Conservation (phyloP, 176 grass and related monocot species). For the Aechmea fasciata region DNA sequence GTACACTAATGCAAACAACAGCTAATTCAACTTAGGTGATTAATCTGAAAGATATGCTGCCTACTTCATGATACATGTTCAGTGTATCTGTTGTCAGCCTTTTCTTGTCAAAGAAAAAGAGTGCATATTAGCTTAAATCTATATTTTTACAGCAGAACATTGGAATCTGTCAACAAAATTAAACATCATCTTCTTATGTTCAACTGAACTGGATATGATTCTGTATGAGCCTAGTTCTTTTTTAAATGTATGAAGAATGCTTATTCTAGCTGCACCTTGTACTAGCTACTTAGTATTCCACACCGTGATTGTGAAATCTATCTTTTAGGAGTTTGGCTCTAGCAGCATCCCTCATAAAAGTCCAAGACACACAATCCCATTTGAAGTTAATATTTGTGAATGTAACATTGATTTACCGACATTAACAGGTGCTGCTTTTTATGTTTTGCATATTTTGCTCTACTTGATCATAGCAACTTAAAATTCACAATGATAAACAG, state of each 20-base stretch:
- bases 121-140: not conserved
- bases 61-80: no score
- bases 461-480: slow-evolving; percentile 1
- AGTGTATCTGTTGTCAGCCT: not conserved
- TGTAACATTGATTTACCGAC: not conserved
- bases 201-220: no score
- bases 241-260: no score
- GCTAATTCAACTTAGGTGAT: no score
- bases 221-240: no score
- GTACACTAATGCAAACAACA: no score
- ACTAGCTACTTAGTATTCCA: no score
- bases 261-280: no score
- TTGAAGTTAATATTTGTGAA: not conserved
- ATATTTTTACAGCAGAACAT: not conserved
- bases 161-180: not conserved
- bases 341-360: no score
- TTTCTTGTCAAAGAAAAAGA: not conserved
- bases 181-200: not conserved
- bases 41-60: no score
- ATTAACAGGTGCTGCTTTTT: slow-evolving; percentile 5
- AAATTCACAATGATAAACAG: slow-evolving; percentile 25
- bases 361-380: not conserved
- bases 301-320: no score
- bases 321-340: no score
- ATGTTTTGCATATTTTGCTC: not conserved